phyloP scores from a whole-genome alignment of 2,329 filamentous ascomycete species.

The Triangularia setosa region DNA sequence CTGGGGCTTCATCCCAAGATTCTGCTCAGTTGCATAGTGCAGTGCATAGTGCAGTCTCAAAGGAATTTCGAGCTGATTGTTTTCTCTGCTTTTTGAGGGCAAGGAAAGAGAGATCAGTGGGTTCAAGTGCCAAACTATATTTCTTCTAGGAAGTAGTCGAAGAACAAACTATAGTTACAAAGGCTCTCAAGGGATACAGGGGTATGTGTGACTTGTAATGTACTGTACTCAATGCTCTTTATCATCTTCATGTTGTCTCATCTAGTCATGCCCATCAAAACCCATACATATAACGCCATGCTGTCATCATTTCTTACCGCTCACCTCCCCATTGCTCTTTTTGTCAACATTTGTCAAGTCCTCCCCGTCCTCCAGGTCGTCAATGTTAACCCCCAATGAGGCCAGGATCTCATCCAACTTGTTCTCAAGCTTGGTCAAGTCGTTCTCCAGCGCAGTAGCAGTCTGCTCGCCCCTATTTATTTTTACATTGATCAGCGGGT shows the following conservation, averaged over 20 bases:
- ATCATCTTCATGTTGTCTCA: neutral
- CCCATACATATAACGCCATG: neutral
- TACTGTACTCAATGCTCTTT: neutral
- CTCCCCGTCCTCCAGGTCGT: constrained; percentile 12
- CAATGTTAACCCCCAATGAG: constrained; percentile 37
- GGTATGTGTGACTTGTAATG: neutral
- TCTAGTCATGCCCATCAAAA: neutral
- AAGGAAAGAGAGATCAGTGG: no score
- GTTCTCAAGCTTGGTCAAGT: constrained; percentile 48
- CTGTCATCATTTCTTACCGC: neutral
- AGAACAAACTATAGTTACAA: no score
- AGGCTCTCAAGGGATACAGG: no score
- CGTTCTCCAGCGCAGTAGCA: constrained; percentile 49
- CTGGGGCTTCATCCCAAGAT: no score
- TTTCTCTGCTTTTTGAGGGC: no score
- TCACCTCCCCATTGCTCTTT: neutral
- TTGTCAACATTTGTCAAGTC: neutral
- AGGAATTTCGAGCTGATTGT: no score
- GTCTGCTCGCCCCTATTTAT: constrained; percentile 49
- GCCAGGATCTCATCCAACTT: constrained; percentile 54
- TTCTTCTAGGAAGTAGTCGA: no score
- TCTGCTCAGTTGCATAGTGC: no score
- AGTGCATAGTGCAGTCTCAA: neutral
- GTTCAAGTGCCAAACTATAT: no score
- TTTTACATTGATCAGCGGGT: neutral